Evolutionary conservation across 2,329 filamentous ascomycete genomes (phyloP).

Genomic region (Pestalotiopsis sp.): DNA sequence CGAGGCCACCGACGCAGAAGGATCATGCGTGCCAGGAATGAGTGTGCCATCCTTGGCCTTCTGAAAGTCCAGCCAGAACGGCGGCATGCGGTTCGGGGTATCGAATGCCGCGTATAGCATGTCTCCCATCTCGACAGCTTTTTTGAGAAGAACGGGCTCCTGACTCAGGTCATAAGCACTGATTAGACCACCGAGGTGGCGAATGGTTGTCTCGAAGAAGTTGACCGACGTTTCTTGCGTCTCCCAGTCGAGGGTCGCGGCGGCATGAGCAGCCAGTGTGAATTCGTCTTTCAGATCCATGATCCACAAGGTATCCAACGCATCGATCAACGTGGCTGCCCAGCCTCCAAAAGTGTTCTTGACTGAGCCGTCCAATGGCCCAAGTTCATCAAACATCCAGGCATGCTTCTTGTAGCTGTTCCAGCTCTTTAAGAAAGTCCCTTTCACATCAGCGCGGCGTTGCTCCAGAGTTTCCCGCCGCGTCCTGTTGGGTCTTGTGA

Average conservation of each 20-base stretch:
- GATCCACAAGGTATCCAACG: constrained; percentile 63
- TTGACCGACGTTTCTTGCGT: constrained; percentile 39
- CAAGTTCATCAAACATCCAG: constrained; percentile 55
- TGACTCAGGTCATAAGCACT: constrained; percentile 46
- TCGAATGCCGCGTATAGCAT: constrained; percentile 51
- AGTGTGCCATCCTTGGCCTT: constrained; percentile 36
- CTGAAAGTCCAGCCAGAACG: constrained; percentile 58
- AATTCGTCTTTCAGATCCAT: constrained; percentile 62
- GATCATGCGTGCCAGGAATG: constrained; percentile 35
- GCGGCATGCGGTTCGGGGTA: constrained; percentile 50
- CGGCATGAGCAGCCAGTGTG: constrained; percentile 50
- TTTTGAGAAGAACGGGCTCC: constrained; percentile 41
- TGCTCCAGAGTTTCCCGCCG: constrained; percentile 24
- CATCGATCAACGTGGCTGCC: constrained; percentile 62
- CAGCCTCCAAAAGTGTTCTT: constrained; percentile 55
- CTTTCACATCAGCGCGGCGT: constrained; percentile 38
- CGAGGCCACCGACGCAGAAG: constrained; percentile 51
- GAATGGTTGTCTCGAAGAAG: constrained; percentile 49
- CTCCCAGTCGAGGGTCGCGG: constrained; percentile 51
- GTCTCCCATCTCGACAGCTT: constrained; percentile 47
- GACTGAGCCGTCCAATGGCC: constrained; percentile 46
- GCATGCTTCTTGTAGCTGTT: constrained; percentile 52
- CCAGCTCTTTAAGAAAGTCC: constrained; percentile 47
- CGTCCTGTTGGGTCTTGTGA: constrained; percentile 17
- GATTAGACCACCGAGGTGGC: constrained; percentile 47